Evolutionary conservation across 176 grass and related monocot genomes (phyloP), one percentile per base, ranked within the genome.

Genomic region (Coix lacrymajobi): DNA sequence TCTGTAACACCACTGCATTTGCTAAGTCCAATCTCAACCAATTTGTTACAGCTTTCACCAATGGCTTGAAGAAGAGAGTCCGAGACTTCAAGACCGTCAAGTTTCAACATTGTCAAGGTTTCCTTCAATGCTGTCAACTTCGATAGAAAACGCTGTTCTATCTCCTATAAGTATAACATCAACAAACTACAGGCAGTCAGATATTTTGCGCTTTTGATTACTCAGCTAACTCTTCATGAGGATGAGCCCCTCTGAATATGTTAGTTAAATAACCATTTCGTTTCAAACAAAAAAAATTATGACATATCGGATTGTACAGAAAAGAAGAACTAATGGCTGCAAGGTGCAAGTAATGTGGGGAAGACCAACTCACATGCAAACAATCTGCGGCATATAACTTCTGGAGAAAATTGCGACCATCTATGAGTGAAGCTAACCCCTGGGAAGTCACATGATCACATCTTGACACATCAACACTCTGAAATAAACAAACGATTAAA

Each of bases 391-490:
- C 87, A 92, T 92, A 74, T 62, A 99, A 69, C 67, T 92, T 93
- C 84, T 77, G 75, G 60, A 99, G 89, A 87, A 48, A 60, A 20
- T 83, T 86, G 72, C 90, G 85, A 81, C 93, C 93, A 87, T 94
- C 89, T 39, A 91, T 76, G 31, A 96, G 87, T 60, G 91, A 88
- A 66, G 85, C 85, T 86, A 99, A 86, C 43, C 93, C 96, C 15
- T 80, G 29, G 15, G 91, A 94, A 75, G 84, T 99, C 62, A 99
- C 96, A 62, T 96, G 92, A 71, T 90, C 80, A 69, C 93, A 99
- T 82, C 96, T 90, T 69, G 96, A 99, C 51, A 96, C 79, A 90
- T 99, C 91, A 85, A 99, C 71, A 44, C 80, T 90, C 96, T 99
- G 85, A 70, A 82, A 93, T 41, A 14, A 33, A 82, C 79, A 65